Percentiles rank a stretch among this genome's conserved stretches.
Evolutionary conservation across 129 eudicot genomes (phyloP).

Genomic region (Erigeron canadensis): DNA sequence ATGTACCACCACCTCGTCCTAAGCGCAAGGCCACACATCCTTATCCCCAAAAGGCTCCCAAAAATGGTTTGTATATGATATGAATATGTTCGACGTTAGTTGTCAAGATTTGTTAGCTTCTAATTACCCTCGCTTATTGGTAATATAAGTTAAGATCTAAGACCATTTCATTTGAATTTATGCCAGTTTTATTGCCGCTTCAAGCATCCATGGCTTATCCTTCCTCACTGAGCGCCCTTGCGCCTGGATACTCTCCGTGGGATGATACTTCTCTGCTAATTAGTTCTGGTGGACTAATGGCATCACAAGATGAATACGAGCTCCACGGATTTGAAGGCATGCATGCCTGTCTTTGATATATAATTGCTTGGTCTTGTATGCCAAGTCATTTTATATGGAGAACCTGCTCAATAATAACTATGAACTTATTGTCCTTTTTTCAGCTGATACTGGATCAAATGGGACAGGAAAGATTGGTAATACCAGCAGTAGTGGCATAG

Average conservation of each 20-base stretch:
- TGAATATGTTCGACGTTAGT: conserved; percentile 15
- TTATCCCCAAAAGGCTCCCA: conserved; percentile 92
- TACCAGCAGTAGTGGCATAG: conserved; percentile 47
- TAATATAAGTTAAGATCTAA: background rate
- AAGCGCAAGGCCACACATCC: conserved; percentile 99
- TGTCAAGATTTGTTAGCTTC: background rate
- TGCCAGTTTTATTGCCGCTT: conserved; percentile 61
- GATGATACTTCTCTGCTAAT: conserved; percentile 73
- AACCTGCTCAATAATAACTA: conserved; percentile 20
- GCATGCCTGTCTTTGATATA: conserved; percentile 34
- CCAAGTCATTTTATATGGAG: background rate
- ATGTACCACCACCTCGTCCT: conserved; percentile 99
- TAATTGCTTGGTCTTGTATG: conserved; percentile 7
- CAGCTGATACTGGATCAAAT: conserved; percentile 70
- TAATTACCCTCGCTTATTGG: background rate
- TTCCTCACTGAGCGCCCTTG: conserved; percentile 55
- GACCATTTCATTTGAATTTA: background rate
- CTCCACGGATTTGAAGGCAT: conserved; percentile 71
- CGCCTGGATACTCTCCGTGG: conserved; percentile 81
- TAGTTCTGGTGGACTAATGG: conserved; percentile 51
- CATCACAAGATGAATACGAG: conserved; percentile 66
- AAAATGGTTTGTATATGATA: conserved; percentile 58
- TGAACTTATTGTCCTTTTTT: conserved; percentile 30
- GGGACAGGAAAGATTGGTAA: conserved; percentile 46
- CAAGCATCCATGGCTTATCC: conserved; percentile 75